A percentile compares a stretch with the other conserved stretches of the same genome.
phyloP scores from a whole-genome alignment of 2,329 filamentous ascomycete genomes.

The Cryphonectria carpinicola region DNA sequence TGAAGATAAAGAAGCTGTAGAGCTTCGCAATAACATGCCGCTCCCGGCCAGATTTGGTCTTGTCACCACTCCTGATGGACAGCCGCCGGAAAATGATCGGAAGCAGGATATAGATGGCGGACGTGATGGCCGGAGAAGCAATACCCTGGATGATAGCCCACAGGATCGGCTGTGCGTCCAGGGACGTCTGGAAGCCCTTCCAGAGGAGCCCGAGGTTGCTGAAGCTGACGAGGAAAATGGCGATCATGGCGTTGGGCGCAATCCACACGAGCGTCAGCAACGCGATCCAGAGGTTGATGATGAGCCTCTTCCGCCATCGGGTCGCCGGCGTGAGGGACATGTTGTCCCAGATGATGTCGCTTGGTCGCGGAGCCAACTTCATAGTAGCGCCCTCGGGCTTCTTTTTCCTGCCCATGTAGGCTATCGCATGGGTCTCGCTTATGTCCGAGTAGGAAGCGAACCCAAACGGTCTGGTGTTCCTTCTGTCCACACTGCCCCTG shows the following conservation, averaged over 20 bases:
- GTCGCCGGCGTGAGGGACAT: slow-evolving; percentile 71
- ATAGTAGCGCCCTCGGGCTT: slow-evolving; percentile 79
- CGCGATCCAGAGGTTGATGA: slow-evolving; percentile 84
- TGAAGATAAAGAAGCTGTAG: slow-evolving; percentile 96
- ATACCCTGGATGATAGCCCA: slow-evolving; percentile 96
- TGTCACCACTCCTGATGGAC: slow-evolving; percentile 80
- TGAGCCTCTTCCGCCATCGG: slow-evolving; percentile 71
- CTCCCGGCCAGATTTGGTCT: slow-evolving; percentile 90
- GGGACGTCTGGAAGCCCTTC: slow-evolving; percentile 69
- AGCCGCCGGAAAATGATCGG: slow-evolving; percentile 91
- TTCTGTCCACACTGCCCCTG: slow-evolving; percentile 79
- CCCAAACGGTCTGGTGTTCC: slow-evolving; percentile 87
- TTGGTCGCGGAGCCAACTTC: slow-evolving; percentile 79
- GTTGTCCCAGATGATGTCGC: slow-evolving; percentile 96
- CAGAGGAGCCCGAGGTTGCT: slow-evolving; percentile 80
- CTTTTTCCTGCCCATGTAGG: slow-evolving; percentile 79
- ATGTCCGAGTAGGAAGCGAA: slow-evolving; percentile 95
- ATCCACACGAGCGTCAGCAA: slow-evolving; percentile 85
- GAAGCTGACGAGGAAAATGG: slow-evolving; percentile 89
- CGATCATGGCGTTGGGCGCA: slow-evolving; percentile 90
- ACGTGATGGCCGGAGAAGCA: slow-evolving; percentile 82
- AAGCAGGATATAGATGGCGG: slow-evolving; percentile 82
- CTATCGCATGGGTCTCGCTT: slow-evolving; percentile 83
- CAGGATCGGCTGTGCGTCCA: slow-evolving; percentile 64
- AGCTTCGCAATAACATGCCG: slow-evolving; percentile 88